A percentile compares a stretch with the other conserved stretches of the same genome.
phyloP scores from a whole-genome alignment of 1,284 basidiomycete species.

The Ustilago curta region DNA sequence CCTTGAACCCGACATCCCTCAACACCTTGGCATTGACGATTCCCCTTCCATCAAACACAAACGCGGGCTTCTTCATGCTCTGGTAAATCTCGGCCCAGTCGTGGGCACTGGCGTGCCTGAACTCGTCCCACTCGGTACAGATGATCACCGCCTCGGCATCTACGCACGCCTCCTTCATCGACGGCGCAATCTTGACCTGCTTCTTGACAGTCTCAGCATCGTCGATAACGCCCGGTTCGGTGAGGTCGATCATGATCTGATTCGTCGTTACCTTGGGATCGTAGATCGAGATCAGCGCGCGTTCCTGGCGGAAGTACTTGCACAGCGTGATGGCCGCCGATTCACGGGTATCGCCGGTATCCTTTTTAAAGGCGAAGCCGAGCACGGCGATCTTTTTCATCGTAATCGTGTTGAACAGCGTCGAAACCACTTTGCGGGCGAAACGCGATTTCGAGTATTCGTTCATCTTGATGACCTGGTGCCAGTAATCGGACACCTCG shows the following conservation, averaged over 20 bases:
- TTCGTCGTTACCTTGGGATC: slow-evolving; percentile 81
- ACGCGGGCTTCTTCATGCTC: slow-evolving; percentile 87
- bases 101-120: slow-evolving; percentile 76
- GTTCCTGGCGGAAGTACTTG: slow-evolving; percentile 91
- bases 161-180: slow-evolving; percentile 87
- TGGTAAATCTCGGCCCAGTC: slow-evolving; percentile 89
- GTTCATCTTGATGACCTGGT: slow-evolving; percentile 70
- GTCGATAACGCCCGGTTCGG: slow-evolving; percentile 73
- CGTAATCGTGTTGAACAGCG: slow-evolving; percentile 97
- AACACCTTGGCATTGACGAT: slow-evolving; percentile 84
- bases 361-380: slow-evolving; percentile 76
- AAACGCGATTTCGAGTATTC: slow-evolving; percentile 69
- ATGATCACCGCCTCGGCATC: slow-evolving; percentile 92
- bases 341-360: slow-evolving; percentile 76
- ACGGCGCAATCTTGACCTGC: slow-evolving; percentile 81
- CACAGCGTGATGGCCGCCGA: slow-evolving; percentile 95
- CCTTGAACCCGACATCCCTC: slow-evolving; percentile 90
- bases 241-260: slow-evolving; percentile 73
- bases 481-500: slow-evolving; percentile 98
- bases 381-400: slow-evolving; percentile 96
- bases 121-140: slow-evolving; percentile 82
- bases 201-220: slow-evolving; percentile 78
- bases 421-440: slow-evolving; percentile 71
- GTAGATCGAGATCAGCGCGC: slow-evolving; percentile 86
- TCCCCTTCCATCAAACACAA: slow-evolving; percentile 85